Evolutionary conservation across 1,139 yeast genomes (phyloP), one percentile per base, ranked within the genome.

Genomic region (Taiozyma sp.): DNA sequence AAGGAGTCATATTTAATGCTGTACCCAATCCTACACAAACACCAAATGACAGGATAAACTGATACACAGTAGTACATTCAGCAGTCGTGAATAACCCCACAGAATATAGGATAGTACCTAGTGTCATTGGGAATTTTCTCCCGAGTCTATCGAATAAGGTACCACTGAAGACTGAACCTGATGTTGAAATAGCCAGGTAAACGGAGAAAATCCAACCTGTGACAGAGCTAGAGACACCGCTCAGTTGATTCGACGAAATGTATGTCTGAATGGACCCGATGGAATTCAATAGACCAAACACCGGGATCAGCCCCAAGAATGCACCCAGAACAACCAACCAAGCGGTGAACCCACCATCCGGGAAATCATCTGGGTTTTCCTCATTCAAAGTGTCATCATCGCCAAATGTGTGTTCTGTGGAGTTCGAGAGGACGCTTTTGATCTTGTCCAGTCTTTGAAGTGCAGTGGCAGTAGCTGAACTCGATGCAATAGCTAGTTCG

Each of bases 131-230:
- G 24, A 61, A 61, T 14, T 68, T 64, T 10, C 80, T 70, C 3
- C 85, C 85, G 47, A 72, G 66, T 52, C 75, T 66, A 57, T 80
- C 85, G 57, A 80, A 80, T 48, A 67, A 64, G 4, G 71, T 68
- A 0, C 93, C 92, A 39, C 84, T 77, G 36, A 84, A 65, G 29
- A 84, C 78, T 4, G 82, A 79, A 13, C 83, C 79, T 48, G 81
- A 71, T 62, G 81, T 83, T 59, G 82, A 72, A 28, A 84, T 70
- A 22, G 84, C 81, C 39, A 83, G 62, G 60, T 78, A 83, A 19
- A 85, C 68, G 4, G 91, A 82, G 62, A 86, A 84, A 49, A 87
- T 80, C 93, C 92, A 86, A 8, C 90, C 81, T 0, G 82, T 75
- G 8, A 76, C 73, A 2, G 85, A 74, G 6, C 81, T 70, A 6